Evolutionary conservation across 768 basidiomycete genomes (phyloP).

Genomic region (Fomitopsis serialis): DNA sequence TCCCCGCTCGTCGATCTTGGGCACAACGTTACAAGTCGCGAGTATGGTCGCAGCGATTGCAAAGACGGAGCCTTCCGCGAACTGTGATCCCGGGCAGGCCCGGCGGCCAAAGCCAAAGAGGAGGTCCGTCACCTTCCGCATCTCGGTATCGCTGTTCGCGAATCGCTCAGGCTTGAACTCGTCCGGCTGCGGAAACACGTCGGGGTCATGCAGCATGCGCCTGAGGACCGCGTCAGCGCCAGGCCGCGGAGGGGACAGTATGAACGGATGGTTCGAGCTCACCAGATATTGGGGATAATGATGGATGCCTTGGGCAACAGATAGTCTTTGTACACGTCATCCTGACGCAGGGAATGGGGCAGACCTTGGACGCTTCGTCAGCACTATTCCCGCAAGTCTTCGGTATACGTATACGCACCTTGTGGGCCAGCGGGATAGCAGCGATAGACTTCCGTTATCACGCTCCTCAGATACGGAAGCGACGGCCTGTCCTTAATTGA

Average conservation of each 20-base stretch:
- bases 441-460: conserved; percentile 44
- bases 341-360: conserved; percentile 32
- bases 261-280: background rate
- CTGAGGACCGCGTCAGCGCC: background rate
- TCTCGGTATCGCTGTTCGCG: conserved; percentile 16
- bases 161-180: conserved; percentile 30
- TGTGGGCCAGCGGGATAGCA: conserved; percentile 34
- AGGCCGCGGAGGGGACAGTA: background rate
- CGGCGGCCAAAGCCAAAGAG: conserved; percentile 31
- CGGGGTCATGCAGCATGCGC: conserved; percentile 26
- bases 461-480: conserved; percentile 49
- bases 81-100: conserved; percentile 2
- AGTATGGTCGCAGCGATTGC: conserved; percentile 3
- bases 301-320: conserved; percentile 37
- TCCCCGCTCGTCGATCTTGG: conserved; percentile 3
- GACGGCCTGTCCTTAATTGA: conserved; percentile 41
- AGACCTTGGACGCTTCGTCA: conserved; percentile 16
- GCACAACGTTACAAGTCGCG: conserved; percentile 1
- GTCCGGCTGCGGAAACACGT: conserved; percentile 26
- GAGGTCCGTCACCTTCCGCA: conserved; percentile 11
- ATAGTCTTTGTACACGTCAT: conserved; percentile 36
- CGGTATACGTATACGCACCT: too few species aligned
- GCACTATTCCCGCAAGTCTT: too few species aligned
- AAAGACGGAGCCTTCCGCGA: conserved; percentile 7
- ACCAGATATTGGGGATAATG: conserved; percentile 37